Conservation (phyloP, 2,329 filamentous ascomycete species). For the Venturia asperata region DNA sequence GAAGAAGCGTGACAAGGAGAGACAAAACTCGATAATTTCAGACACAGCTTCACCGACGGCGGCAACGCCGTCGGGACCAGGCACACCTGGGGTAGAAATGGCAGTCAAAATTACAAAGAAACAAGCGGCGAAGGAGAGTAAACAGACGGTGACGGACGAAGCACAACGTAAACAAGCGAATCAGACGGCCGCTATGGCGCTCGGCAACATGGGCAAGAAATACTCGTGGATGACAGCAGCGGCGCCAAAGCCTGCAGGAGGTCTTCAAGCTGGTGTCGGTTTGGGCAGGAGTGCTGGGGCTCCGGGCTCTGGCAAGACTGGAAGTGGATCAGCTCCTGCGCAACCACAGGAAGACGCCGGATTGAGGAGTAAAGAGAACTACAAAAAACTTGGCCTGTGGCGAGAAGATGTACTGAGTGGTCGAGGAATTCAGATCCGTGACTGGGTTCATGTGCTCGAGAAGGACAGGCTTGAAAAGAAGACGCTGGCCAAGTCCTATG, state of each 20-base stretch:
- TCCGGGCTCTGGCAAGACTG: neutral
- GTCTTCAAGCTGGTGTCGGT: conserved; percentile 13
- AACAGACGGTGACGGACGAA: conserved; percentile 63
- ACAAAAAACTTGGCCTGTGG: conserved; percentile 37
- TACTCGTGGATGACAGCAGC: conserved; percentile 65
- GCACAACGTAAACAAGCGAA: conserved; percentile 78
- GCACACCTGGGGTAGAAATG: conserved; percentile 25
- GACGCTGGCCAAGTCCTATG: conserved; percentile 47
- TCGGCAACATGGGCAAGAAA: conserved; percentile 62
- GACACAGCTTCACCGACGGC: conserved; percentile 28
- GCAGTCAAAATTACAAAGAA: conserved; percentile 67
- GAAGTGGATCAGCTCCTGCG: neutral
- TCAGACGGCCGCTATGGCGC: conserved; percentile 68
- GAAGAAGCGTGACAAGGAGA: conserved; percentile 34
- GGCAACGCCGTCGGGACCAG: conserved; percentile 24
- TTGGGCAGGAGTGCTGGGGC: conserved; percentile 11
- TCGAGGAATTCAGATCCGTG: conserved; percentile 72
- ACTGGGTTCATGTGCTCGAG: conserved; percentile 74
- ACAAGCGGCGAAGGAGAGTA: conserved; percentile 70
- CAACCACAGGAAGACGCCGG: conserved; percentile 13
- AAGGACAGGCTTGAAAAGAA: conserved; percentile 62
- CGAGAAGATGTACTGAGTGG: conserved; percentile 73
- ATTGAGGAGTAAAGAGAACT: conserved; percentile 13
- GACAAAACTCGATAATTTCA: conserved; percentile 24
- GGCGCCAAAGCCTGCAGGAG: neutral